phyloP scores from a whole-genome alignment of 1,284 basidiomycete genomes.

The Ustilago lituana region DNA sequence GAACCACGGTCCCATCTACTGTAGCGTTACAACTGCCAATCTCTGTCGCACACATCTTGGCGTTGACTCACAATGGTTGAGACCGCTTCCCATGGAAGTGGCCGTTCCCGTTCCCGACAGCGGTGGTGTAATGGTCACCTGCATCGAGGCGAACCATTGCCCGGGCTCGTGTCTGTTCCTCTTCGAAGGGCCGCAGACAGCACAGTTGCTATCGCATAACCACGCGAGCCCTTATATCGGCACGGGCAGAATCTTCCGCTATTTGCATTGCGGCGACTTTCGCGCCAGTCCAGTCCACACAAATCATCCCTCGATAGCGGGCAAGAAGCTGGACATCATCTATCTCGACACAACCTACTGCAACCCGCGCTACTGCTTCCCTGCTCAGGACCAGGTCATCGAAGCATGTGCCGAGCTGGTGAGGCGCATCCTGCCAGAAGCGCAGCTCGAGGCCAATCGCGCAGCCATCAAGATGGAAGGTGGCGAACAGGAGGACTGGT shows the following conservation, averaged over 20 bases:
- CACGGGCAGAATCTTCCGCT: conserved; percentile 75
- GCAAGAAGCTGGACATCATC: conserved; percentile 77
- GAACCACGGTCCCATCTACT: conserved; percentile 92
- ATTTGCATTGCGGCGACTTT: conserved; percentile 91
- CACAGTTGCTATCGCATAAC: conserved; percentile 72
- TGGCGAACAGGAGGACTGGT: conserved; percentile 64
- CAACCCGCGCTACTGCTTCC: conserved; percentile 93
- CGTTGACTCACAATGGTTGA: conserved; percentile 86
- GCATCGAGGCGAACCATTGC: conserved; percentile 95
- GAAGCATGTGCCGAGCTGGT: conserved; percentile 88
- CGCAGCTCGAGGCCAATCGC: conserved; percentile 17
- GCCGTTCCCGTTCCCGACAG: conserved; percentile 81
- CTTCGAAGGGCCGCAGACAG: conserved; percentile 89
- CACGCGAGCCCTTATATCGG: conserved; percentile 41
- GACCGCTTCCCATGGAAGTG: conserved; percentile 82
- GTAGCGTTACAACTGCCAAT: conserved; percentile 84
- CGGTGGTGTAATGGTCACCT: conserved; percentile 85
- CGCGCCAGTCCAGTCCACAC: conserved; percentile 66
- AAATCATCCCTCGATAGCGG: conserved; percentile 51
- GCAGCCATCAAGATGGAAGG: conserved; percentile 31
- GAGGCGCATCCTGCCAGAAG: conserved; percentile 56
- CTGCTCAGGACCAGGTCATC: conserved; percentile 90
- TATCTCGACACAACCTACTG: conserved; percentile 98
- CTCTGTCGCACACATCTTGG: conserved; percentile 87
- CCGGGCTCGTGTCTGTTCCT: conserved; percentile 93